phyloP scores from a whole-genome alignment of 2,329 filamentous ascomycete genomes.

The Colletotrichum aenigma region DNA sequence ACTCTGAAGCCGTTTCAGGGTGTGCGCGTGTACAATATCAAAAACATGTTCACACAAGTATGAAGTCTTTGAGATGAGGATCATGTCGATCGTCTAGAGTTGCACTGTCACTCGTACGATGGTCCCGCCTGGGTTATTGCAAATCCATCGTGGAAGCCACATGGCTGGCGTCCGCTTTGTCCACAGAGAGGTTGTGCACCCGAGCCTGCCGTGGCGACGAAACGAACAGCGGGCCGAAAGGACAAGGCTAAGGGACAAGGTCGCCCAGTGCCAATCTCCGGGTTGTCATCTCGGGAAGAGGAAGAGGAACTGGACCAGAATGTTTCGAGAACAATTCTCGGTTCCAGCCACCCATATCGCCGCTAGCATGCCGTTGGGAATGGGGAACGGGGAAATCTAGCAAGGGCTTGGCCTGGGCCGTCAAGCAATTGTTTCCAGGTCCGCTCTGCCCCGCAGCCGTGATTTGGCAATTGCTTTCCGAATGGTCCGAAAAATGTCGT shows the following conservation, averaged over 20 bases:
- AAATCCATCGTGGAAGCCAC: not conserved
- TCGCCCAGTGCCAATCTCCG: constrained; percentile 8
- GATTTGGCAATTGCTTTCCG: not conserved
- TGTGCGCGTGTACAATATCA: constrained; percentile 2
- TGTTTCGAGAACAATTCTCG: constrained; percentile 13
- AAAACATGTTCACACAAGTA: not conserved
- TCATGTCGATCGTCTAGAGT: not conserved
- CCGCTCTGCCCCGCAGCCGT: not conserved
- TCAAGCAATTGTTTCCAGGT: not conserved
- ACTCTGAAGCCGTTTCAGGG: not conserved
- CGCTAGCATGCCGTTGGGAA: not conserved
- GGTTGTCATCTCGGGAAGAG: constrained; percentile 3
- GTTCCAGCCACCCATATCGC: not conserved
- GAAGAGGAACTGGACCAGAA: not conserved
- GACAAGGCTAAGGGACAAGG: not conserved
- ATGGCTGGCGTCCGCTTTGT: not conserved
- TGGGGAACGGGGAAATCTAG: not conserved
- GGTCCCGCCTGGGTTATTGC: not conserved
- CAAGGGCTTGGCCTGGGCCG: not conserved
- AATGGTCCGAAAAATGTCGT: not conserved
- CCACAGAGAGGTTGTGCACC: not conserved
- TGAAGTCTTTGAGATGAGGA: not conserved
- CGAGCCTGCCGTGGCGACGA: not conserved
- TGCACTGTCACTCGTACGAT: not conserved
- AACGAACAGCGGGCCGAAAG: not conserved